Base-by-base conservation (phyloP, 1,284 basidiomycete species). In the Violaceomyces palustris region DNA sequence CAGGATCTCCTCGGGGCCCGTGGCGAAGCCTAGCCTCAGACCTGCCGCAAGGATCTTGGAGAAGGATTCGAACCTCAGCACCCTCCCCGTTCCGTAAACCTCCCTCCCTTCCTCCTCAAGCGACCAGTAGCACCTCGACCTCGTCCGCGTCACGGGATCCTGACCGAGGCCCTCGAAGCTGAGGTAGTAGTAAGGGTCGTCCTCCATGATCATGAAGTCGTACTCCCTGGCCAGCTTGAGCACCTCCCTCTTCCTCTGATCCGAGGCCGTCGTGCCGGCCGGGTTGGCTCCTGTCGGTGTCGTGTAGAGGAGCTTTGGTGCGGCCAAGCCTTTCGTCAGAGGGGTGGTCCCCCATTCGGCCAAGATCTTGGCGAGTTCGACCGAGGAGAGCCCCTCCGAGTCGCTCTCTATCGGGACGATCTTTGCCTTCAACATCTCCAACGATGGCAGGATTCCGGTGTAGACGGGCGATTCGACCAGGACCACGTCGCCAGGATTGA, bases 401-500 rank as follows among this genome's bases (percentile, higher is more conserved):
- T 96, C 92, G 5, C 85, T 85, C n/a, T 81, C 80, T 8, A 93
- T 80, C 79, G 91, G 36, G 12, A 66, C 45, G 15, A 52, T 38
- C 14, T 32, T 46, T 35, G 53, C 58, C 17, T 49, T 49, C 41
- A 52, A 45, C 17, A 54, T 31, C 10, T 45, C 47, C n/a, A 70
- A 45, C 35, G 56, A 56, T 7, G 67, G 68, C 15, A 73, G 27
- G 25, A 71, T 54, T 6, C 69, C 67, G 35, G 87, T 83, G 74
- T 94, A 96, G 22, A 86, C 83, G 0, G 91, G 91, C 1, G 83
- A 81, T 72, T 96, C 91, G 25, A 94, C 79, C 25, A 94, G 78
- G 23, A 93, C 78, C 2, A 84, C 72, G 69, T 96, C 91, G 1
- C 88, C 88, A 3, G 80, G 81, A 68, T 92, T 84, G 26, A 91